Evolutionary conservation across 202 grass and related monocot species (phyloP).

Genomic region (Carex sylvatica): DNA sequence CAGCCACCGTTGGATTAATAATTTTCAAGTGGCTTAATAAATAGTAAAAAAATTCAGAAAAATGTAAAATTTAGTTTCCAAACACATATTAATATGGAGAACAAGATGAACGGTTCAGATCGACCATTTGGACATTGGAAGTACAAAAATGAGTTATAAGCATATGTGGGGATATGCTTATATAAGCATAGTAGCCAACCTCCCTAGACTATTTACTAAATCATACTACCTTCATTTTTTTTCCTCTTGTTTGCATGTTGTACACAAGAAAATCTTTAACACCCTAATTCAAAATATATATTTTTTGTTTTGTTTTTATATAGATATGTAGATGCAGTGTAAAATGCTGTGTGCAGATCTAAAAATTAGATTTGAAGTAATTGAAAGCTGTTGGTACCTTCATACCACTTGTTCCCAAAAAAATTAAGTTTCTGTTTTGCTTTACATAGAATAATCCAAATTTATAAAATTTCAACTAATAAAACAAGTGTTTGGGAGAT

Average conservation of each 20-base stretch:
- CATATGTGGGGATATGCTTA: too few relatives aligned
- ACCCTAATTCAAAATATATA: background rate
- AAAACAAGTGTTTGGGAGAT: background rate
- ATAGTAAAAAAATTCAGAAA: too few relatives aligned
- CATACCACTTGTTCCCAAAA: background rate
- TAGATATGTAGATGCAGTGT: background rate
- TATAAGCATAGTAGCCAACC: too few relatives aligned
- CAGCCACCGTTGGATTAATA: too few relatives aligned
- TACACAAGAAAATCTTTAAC: background rate
- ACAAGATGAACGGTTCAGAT: too few relatives aligned
- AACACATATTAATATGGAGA: too few relatives aligned
- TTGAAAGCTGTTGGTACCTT: background rate
- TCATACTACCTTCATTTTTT: background rate
- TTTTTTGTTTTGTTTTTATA: background rate
- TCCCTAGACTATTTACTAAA: background rate
- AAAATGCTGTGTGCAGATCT: background rate
- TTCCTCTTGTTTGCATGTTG: background rate
- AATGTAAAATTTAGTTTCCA: too few relatives aligned
- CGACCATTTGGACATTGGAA: too few relatives aligned
- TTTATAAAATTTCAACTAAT: background rate
- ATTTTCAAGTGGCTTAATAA: too few relatives aligned
- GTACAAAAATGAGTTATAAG: too few relatives aligned
- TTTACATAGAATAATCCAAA: background rate
- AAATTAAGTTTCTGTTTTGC: background rate
- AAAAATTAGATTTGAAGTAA: background rate